Conservation (phyloP, 805 yeast species). For the Wickerhamomyces subpelliculosus region DNA sequence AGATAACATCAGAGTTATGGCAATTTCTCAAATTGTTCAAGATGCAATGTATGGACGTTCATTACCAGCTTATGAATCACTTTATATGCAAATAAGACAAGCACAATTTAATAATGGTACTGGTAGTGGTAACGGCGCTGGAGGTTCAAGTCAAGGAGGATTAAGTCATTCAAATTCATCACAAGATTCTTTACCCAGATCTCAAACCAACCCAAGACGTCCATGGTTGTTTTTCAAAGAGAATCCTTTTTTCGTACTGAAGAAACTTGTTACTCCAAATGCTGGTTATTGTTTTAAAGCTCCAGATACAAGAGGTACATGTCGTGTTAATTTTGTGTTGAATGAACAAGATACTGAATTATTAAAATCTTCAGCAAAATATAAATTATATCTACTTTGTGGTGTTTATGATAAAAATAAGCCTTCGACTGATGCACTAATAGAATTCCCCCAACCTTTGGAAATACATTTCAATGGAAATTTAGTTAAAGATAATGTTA, state of each 20-base stretch:
- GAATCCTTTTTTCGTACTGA: slow-evolving; percentile 50
- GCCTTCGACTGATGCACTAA: slow-evolving; percentile 23
- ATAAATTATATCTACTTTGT: slow-evolving; percentile 45
- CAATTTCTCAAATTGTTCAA: slow-evolving; percentile 38
- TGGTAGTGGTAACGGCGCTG: too few relatives aligned
- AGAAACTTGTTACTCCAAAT: slow-evolving; percentile 37
- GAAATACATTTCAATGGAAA: slow-evolving; percentile 57
- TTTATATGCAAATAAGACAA: slow-evolving; percentile 9
- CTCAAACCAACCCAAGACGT: slow-evolving; percentile 17
- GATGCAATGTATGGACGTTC: slow-evolving; percentile 26
- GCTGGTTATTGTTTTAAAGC: slow-evolving; percentile 39
- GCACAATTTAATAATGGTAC: too few relatives aligned
- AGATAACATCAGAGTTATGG: slow-evolving; percentile 36
- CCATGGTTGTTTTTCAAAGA: slow-evolving; percentile 44
- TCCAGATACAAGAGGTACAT: slow-evolving; percentile 39
- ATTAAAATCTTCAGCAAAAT: slow-evolving; percentile 22
- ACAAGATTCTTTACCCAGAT: slow-evolving; percentile 1
- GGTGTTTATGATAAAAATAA: slow-evolving; percentile 32
- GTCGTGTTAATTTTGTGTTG: slow-evolving; percentile 35
- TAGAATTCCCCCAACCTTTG: slow-evolving; percentile 67
- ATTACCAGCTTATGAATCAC: slow-evolving; percentile 31
- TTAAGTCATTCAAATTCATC: slow-evolving; percentile 5
- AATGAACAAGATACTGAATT: slow-evolving; percentile 33
- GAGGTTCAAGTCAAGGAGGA: slow-evolving; percentile 1
- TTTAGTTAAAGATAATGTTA: slow-evolving; percentile 44